These are phyloP conservation scores for Thalassiosira sp. DNA, from an alignment of 352 stramenopile genomes.

Conservation along the genomic window DNA sequence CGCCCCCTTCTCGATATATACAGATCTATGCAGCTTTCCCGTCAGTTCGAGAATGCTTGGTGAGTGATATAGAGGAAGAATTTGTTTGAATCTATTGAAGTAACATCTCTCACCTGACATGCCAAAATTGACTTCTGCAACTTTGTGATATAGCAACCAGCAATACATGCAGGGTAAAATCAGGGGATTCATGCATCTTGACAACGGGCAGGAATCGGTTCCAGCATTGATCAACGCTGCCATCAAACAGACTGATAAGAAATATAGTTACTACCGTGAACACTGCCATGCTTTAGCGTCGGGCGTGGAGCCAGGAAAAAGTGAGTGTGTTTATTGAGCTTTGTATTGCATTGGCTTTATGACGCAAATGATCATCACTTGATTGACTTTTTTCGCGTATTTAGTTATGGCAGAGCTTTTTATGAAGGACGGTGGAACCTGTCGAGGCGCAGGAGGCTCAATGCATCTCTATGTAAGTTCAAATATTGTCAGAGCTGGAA, in stretches of 20 bases:
- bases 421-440: conserved; percentile 88
- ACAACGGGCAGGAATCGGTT: conserved; percentile 89
- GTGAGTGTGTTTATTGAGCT: conserved; percentile 23
- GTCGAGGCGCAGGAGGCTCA: conserved; percentile 86
- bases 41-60: conserved; percentile 86
- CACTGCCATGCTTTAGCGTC: conserved; percentile 88
- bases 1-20: conserved; percentile 29
- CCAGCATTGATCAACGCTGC: conserved; percentile 85
- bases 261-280: conserved; percentile 90
- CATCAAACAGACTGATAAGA: conserved; percentile 86
- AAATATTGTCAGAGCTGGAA: conserved; percentile 31
- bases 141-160: no score
- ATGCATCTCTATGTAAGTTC: conserved; percentile 89
- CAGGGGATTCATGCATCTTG: conserved; percentile 90
- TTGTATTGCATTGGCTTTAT: conserved; percentile 53
- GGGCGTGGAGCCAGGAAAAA: conserved; percentile 81
- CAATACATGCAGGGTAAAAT: conserved; percentile 88
- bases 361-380: conserved; percentile 75
- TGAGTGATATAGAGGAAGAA: no score
- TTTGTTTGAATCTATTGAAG: no score
- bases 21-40: conserved; percentile 34
- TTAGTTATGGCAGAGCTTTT: conserved; percentile 89
- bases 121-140: no score
- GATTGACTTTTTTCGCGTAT: not conserved
- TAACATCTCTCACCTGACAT: no score